Percentiles rank a stretch among this genome's conserved stretches.
Conservation (phyloP, 23 red algal genomes). For the Rhodosorus marinus region DNA sequence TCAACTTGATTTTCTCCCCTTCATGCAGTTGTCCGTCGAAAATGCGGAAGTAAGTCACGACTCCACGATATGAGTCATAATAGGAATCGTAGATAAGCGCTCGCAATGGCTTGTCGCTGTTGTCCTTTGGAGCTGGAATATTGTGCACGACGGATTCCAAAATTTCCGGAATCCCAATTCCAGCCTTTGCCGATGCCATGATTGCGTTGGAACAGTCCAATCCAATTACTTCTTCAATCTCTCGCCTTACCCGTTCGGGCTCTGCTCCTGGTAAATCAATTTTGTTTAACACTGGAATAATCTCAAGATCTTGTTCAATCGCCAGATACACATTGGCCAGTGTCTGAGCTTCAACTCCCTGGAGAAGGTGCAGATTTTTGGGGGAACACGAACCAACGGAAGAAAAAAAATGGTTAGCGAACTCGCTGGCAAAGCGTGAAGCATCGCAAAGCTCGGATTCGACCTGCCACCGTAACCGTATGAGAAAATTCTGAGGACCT, state of each 20-base stretch:
- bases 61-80: conserved; percentile 57
- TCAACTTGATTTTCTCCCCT: conserved; percentile 27
- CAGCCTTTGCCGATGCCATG: conserved; percentile 57
- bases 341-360: conserved; percentile 79
- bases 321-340: conserved; percentile 54
- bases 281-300: conserved; percentile 85
- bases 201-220: conserved; percentile 18
- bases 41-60: conserved; percentile 58
- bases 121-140: conserved; percentile 25
- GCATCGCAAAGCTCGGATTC: no score
- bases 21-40: conserved; percentile 28
- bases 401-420: no score
- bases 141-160: conserved; percentile 45
- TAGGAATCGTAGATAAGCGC: conserved; percentile 71
- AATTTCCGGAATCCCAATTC: conserved; percentile 29
- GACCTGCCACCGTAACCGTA: no score
- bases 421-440: no score
- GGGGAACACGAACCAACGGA: no score
- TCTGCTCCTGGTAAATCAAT: conserved; percentile 73
- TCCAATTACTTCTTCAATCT: conserved; percentile 42
- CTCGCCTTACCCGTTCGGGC: conserved; percentile 5
- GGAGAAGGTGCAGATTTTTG: no score
- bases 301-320: conserved; percentile 17
- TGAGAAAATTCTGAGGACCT: no score
- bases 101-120: conserved; percentile 11